These are phyloP conservation scores for Agaricus subrufescens DNA, from an alignment of 768 basidiomycete genomes.

Conservation along the genomic window DNA sequence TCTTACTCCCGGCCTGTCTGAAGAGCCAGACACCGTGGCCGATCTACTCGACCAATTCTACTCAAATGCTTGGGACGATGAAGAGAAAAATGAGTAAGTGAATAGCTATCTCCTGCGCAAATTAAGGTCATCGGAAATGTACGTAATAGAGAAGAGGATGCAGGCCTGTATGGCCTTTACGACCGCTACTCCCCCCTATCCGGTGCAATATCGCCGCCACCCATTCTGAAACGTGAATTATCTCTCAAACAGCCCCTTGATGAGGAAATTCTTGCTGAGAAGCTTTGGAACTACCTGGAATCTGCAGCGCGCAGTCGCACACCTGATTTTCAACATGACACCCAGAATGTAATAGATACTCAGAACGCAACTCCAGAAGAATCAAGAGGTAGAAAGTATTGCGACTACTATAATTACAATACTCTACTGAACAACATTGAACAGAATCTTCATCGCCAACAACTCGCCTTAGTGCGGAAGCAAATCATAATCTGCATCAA, in stretches of 20 bases:
- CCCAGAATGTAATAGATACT: not conserved
- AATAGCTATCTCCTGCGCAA: not conserved
- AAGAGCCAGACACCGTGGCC: constrained; percentile 13
- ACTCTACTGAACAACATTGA: not conserved
- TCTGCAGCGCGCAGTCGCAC: not conserved
- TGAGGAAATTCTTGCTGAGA: constrained; percentile 4
- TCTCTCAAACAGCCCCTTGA: not conserved
- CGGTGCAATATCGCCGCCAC: not conserved
- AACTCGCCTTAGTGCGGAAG: not conserved
- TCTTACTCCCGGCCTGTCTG: not conserved
- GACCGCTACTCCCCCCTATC: constrained; percentile 14
- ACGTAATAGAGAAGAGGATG: constrained; percentile 22
- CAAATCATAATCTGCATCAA: no score
- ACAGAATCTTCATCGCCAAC: not conserved
- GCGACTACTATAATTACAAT: no score
- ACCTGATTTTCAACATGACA: not conserved
- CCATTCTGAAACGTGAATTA: not conserved
- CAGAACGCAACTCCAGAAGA: not conserved
- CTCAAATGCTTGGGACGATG: constrained; percentile 12
- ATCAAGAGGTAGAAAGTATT: not conserved
- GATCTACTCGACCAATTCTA: constrained; percentile 18
- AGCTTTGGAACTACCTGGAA: constrained; percentile 7
- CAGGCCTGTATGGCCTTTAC: constrained; percentile 25
- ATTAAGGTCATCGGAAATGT: not conserved
- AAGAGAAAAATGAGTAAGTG: constrained; percentile 6